Conservation (phyloP, 1,139 yeast genomes). For the Geotrichum phurueaensis region DNA sequence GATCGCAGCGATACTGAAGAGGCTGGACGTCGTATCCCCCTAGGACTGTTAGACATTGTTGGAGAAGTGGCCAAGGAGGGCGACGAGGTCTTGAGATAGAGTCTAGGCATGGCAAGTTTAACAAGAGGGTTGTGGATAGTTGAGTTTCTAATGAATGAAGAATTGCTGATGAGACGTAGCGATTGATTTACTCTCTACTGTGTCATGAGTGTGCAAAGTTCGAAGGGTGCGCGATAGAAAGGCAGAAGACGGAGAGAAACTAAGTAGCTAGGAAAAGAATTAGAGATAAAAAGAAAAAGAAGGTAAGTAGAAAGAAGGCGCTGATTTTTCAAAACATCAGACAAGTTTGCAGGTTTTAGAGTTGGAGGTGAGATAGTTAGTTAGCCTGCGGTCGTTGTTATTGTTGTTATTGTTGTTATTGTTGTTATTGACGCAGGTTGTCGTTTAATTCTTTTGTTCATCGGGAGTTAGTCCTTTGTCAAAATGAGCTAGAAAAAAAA, state of each 20-base stretch:
- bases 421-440: background rate
- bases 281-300: background rate
- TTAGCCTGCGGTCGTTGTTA: background rate
- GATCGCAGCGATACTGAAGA: slow-evolving; percentile 28
- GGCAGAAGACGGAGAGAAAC: background rate
- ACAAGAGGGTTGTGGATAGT: background rate
- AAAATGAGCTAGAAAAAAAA: background rate
- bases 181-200: background rate
- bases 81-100: background rate
- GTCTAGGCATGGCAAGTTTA: background rate
- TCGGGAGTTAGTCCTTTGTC: background rate
- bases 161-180: background rate
- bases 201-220: background rate
- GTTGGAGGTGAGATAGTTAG: background rate
- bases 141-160: background rate
- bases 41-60: background rate
- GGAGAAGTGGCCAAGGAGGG: background rate
- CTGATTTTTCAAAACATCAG: background rate
- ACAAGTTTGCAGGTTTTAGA: background rate
- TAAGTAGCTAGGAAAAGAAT: too few species aligned
- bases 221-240: background rate
- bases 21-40: slow-evolving; percentile 25
- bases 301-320: background rate
- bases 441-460: background rate
- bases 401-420: background rate